Conservation (phyloP, 2,329 filamentous ascomycete genomes). For the Ophiocordyceps sinensis region DNA sequence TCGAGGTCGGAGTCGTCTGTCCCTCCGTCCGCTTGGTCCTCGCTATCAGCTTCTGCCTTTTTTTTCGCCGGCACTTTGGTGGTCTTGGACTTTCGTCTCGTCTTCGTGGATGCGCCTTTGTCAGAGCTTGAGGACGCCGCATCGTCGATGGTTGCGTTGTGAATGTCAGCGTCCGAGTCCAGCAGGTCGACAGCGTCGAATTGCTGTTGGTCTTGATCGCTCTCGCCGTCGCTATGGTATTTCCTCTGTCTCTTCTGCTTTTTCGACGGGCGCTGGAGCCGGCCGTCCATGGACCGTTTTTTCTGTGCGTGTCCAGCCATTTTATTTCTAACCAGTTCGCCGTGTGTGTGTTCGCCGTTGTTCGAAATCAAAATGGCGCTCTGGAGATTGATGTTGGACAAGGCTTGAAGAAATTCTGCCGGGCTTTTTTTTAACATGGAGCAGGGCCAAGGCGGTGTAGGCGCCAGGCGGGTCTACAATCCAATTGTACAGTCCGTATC, state of each 20-base stretch:
- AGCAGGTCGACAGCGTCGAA: slow-evolving; percentile 39
- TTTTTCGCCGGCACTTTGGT: slow-evolving; percentile 4
- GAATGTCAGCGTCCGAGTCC: slow-evolving; percentile 43
- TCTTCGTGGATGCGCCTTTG: slow-evolving; percentile 16
- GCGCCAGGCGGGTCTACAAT: background rate
- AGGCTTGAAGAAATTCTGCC: slow-evolving; percentile 6
- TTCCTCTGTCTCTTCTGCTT: slow-evolving; percentile 34
- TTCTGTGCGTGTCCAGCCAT: slow-evolving; percentile 20
- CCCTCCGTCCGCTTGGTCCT: slow-evolving; percentile 15
- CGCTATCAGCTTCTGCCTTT: slow-evolving; percentile 8
- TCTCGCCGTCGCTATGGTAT: slow-evolving; percentile 39
- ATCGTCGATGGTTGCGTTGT: slow-evolving; percentile 37
- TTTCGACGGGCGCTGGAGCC: slow-evolving; percentile 29
- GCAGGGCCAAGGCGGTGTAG: slow-evolving; percentile 5
- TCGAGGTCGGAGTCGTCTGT: slow-evolving; percentile 25
- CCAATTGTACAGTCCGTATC: too few species aligned
- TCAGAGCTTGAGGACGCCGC: slow-evolving; percentile 24
- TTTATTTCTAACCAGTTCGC: background rate
- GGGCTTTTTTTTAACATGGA: slow-evolving; percentile 4
- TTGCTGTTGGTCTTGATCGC: slow-evolving; percentile 22
- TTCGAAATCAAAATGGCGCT: background rate
- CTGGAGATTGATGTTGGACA: slow-evolving; percentile 1
- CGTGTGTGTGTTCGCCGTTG: background rate
- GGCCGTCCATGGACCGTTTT: slow-evolving; percentile 16
- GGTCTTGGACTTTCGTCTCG: slow-evolving; percentile 4